Evolutionary conservation across 2,329 filamentous ascomycete genomes (phyloP).

Genomic region (Aspergillus aculeatinus): DNA sequence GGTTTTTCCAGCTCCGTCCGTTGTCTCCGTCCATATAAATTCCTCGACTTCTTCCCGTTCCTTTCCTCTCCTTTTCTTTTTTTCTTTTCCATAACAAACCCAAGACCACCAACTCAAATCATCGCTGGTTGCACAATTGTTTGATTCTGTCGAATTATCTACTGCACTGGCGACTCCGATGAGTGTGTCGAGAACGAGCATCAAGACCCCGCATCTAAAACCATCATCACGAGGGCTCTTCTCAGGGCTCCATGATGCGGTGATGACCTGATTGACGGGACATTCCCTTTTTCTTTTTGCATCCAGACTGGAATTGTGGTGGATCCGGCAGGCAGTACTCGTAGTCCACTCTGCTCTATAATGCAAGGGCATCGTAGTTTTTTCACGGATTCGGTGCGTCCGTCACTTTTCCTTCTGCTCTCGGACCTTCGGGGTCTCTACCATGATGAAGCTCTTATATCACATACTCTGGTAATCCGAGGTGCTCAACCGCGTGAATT

Average conservation of each 20-base stretch:
- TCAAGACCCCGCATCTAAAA: slow-evolving; percentile 68
- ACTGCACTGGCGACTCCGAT: slow-evolving; percentile 71
- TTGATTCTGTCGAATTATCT: slow-evolving; percentile 28
- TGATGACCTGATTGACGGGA: slow-evolving; percentile 50
- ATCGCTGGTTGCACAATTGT: slow-evolving; percentile 58
- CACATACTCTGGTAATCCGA: slow-evolving; percentile 48
- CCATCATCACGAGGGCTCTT: slow-evolving; percentile 68
- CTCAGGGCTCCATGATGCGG: slow-evolving; percentile 42
- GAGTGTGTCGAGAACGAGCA: slow-evolving; percentile 67
- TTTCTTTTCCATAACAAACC: slow-evolving; percentile 46
- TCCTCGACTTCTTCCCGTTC: slow-evolving; percentile 21
- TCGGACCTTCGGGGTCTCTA: not conserved
- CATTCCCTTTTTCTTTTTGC: slow-evolving; percentile 27
- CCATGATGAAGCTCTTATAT: slow-evolving; percentile 39
- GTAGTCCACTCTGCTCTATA: not conserved
- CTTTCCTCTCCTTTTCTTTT: slow-evolving; percentile 22
- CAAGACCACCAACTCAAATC: slow-evolving; percentile 75
- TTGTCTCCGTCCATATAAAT: slow-evolving; percentile 13
- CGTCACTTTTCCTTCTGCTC: not conserved
- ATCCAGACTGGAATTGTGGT: not conserved
- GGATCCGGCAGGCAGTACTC: not conserved
- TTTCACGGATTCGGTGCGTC: not conserved
- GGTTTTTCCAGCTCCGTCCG: slow-evolving; percentile 32
- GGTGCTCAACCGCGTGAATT: slow-evolving; percentile 41
- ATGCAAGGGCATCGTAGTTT: not conserved